Conservation (phyloP, 208 protist genomes). For the Leishmania mexicana region DNA sequence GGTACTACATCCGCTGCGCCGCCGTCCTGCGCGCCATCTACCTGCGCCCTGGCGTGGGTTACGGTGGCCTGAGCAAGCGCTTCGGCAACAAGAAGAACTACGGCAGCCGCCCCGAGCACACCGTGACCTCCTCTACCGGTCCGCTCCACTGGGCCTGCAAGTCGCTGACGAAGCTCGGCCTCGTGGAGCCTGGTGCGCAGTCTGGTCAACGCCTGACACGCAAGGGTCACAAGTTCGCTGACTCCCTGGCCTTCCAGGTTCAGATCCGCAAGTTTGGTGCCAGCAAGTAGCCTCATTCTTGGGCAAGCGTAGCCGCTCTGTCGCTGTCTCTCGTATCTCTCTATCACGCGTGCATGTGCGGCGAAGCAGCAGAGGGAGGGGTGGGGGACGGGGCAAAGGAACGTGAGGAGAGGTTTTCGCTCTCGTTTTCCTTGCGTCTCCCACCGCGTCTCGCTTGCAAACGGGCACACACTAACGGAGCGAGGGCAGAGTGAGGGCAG, state of each 20-base stretch:
- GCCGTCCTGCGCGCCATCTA: slow-evolving; percentile 97
- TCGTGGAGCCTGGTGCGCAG: slow-evolving; percentile 84
- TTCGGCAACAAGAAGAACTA: slow-evolving; percentile 94
- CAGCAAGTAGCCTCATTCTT: not conserved
- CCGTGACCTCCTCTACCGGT: slow-evolving; percentile 76
- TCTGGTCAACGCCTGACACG: slow-evolving; percentile 93
- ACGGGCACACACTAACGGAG: not conserved
- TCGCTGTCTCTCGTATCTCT: not conserved
- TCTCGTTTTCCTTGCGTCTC: not conserved
- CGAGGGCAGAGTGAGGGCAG: not conserved
- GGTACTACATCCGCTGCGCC: slow-evolving; percentile 98
- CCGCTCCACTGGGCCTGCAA: slow-evolving; percentile 95
- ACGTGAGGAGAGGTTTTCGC: not conserved
- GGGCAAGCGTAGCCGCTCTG: not conserved
- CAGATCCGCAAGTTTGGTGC: slow-evolving; percentile 14
- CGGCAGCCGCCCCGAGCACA: slow-evolving; percentile 90
- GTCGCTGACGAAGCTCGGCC: slow-evolving; percentile 93
- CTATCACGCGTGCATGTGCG: not conserved
- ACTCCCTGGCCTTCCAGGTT: slow-evolving; percentile 90
- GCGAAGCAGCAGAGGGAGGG: not conserved
- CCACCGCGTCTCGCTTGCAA: not conserved
- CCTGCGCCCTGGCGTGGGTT: slow-evolving; percentile 94
- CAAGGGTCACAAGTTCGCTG: slow-evolving; percentile 94
- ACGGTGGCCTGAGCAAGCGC: slow-evolving; percentile 92
- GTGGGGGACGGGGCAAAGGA: not conserved